These are phyloP conservation scores for Suillus subalutaceus DNA, from an alignment of 768 basidiomycete species.

Conservation along the genomic window DNA sequence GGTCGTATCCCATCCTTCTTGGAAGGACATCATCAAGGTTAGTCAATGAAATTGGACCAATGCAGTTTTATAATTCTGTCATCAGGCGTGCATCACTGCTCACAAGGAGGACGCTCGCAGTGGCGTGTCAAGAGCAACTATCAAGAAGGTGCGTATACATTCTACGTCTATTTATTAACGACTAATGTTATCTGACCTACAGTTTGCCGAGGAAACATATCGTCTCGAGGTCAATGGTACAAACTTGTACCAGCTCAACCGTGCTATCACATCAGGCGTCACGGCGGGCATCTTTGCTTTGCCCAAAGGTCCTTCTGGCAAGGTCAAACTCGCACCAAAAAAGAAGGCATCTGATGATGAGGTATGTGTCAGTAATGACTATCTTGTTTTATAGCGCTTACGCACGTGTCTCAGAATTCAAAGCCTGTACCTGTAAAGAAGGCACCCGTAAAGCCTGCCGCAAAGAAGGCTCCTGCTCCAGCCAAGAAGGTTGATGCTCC, in stretches of 20 bases:
- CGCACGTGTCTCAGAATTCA: slow-evolving; percentile 12
- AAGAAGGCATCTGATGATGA: slow-evolving; percentile 47
- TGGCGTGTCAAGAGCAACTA: slow-evolving; percentile 72
- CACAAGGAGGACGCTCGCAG: slow-evolving; percentile 65
- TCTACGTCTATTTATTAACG: neutral
- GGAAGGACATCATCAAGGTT: slow-evolving; percentile 60
- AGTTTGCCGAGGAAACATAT: slow-evolving; percentile 57
- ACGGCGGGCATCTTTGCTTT: slow-evolving; percentile 52
- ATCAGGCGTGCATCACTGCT: slow-evolving; percentile 67
- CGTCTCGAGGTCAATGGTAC: slow-evolving; percentile 45
- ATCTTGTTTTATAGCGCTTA: neutral
- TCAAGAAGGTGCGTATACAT: slow-evolving; percentile 71
- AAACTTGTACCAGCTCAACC: slow-evolving; percentile 50
- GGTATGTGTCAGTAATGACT: slow-evolving; percentile 37
- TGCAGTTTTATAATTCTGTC: neutral
- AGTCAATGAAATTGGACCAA: slow-evolving; percentile 14
- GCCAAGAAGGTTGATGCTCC: slow-evolving; percentile 30
- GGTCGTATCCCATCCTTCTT: slow-evolving; percentile 45
- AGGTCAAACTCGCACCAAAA: slow-evolving; percentile 75
- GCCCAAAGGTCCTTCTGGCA: slow-evolving; percentile 67
- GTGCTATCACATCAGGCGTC: slow-evolving; percentile 53
- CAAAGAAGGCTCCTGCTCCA: slow-evolving; percentile 36
- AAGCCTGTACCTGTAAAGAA: slow-evolving; percentile 23
- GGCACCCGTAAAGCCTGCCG: slow-evolving; percentile 16
- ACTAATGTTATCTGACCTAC: slow-evolving; percentile 9